Conservation (phyloP, 495 filamentous ascomycete genomes). For the Tuber borchii region DNA sequence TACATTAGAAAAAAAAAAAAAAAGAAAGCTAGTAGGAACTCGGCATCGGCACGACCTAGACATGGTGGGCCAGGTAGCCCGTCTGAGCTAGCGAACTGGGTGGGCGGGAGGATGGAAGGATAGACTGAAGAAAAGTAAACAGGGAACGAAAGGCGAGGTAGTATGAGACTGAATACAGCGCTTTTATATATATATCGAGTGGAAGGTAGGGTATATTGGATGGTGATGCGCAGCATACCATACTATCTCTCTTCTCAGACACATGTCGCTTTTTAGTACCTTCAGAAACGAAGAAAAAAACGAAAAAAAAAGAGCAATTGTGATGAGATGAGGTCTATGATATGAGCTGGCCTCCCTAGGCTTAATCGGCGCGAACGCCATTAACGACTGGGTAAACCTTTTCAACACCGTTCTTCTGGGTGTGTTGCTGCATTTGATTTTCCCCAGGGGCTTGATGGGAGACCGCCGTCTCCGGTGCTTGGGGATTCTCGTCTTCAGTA, state of each 20-base stretch:
- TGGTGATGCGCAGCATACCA: neutral
- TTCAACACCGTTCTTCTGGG: neutral
- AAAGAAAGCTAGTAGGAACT: neutral
- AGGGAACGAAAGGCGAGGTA: slow-evolving; percentile 5
- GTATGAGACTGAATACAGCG: neutral
- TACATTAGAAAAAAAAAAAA: neutral
- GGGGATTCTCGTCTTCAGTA: slow-evolving; percentile 31
- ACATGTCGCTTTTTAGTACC: neutral
- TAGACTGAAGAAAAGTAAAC: neutral
- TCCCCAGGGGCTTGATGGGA: neutral
- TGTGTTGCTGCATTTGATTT: slow-evolving; percentile 11
- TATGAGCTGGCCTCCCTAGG: neutral
- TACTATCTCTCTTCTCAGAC: neutral
- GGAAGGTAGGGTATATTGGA: neutral
- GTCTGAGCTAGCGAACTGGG: neutral
- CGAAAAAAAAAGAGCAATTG: neutral
- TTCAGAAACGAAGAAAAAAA: neutral
- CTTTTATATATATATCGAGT: neutral
- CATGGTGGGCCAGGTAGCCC: neutral
- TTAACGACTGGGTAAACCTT: neutral
- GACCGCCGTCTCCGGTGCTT: slow-evolving; percentile 18
- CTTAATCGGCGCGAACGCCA: neutral
- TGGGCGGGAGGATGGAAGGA: neutral
- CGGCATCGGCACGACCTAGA: neutral
- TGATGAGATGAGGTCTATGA: neutral